phyloP scores from a whole-genome alignment of 306 rosid genomes.

The Clitoria ternatea region DNA sequence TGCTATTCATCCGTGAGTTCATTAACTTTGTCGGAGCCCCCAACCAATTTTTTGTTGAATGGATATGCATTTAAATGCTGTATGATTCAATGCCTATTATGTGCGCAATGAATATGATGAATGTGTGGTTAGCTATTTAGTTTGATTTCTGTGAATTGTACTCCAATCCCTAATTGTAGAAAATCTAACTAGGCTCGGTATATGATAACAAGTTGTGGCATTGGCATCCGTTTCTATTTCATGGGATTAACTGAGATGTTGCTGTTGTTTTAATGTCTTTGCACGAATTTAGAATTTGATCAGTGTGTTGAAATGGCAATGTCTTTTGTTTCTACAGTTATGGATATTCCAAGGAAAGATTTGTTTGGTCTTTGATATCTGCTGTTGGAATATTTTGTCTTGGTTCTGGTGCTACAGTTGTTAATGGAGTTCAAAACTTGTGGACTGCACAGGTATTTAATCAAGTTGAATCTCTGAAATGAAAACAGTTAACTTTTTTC shows the following conservation, averaged over 20 bases:
- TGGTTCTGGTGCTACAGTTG: conserved; percentile 97
- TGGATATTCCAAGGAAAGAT: conserved; percentile 98
- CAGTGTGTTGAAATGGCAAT: conserved; percentile 6
- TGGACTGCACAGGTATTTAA: conserved; percentile 79
- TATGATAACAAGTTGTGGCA: background rate
- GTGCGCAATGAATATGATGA: background rate
- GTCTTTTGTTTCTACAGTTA: conserved; percentile 53
- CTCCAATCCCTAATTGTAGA: conserved; percentile 6
- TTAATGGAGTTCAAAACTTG: conserved; percentile 89
- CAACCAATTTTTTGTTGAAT: background rate
- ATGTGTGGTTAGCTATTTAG: conserved; percentile 4
- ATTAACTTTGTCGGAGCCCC: background rate
- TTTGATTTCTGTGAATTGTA: conserved; percentile 1
- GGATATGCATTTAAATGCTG: conserved; percentile 1
- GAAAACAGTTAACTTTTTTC: background rate
- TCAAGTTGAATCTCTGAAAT: conserved; percentile 11
- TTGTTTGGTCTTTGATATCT: conserved; percentile 99
- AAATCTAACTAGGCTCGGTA: background rate
- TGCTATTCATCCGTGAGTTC: conserved; percentile 93
- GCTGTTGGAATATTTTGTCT: conserved; percentile 98
- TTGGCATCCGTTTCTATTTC: conserved; percentile 7
- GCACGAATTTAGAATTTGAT: conserved; percentile 10
- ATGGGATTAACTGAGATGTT: background rate
- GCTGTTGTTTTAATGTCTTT: conserved; percentile 1
- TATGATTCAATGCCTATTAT: conserved; percentile 6